Conservation (phyloP, 2,329 filamentous ascomycete species). For the Coleophoma cylindrospora region DNA sequence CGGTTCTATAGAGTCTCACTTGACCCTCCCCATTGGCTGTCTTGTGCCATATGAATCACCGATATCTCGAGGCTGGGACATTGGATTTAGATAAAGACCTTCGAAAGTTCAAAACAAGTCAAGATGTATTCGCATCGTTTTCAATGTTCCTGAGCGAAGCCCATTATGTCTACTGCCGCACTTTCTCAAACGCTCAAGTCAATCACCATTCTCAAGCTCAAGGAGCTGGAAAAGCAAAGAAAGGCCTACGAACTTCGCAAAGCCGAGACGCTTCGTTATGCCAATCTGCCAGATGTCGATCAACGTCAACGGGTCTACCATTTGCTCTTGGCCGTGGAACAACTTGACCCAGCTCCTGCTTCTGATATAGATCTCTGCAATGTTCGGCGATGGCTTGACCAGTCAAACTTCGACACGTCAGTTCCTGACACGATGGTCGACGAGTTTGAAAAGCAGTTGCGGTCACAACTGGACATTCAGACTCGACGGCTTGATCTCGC, state of each 20-base stretch:
- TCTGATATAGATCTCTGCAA: constrained; percentile 4
- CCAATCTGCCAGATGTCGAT: background rate
- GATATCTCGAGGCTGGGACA: too few relatives aligned
- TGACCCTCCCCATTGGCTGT: too few relatives aligned
- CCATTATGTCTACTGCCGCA: constrained; percentile 7
- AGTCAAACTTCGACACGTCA: constrained; percentile 9
- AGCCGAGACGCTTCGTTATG: constrained; percentile 1
- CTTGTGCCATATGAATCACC: too few relatives aligned
- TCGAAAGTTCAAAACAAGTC: background rate
- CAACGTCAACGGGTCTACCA: constrained; percentile 1
- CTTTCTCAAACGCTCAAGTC: constrained; percentile 10
- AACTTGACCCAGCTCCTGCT: constrained; percentile 1
- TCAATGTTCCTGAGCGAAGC: background rate
- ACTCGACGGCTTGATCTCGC: constrained; percentile 48
- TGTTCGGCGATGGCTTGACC: constrained; percentile 9
- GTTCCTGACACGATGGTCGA: constrained; percentile 5
- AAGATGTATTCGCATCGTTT: background rate
- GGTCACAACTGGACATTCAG: constrained; percentile 37
- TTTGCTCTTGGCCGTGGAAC: constrained; percentile 7
- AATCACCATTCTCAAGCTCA: constrained; percentile 11
- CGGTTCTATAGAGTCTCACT: too few relatives aligned
- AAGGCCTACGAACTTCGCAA: constrained; percentile 6
- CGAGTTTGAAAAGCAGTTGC: constrained; percentile 34
- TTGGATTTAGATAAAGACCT: background rate
- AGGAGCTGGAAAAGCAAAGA: constrained; percentile 9